phyloP scores from a whole-genome alignment of 805 yeast genomes.

The Diddensiella transvaalensis region DNA sequence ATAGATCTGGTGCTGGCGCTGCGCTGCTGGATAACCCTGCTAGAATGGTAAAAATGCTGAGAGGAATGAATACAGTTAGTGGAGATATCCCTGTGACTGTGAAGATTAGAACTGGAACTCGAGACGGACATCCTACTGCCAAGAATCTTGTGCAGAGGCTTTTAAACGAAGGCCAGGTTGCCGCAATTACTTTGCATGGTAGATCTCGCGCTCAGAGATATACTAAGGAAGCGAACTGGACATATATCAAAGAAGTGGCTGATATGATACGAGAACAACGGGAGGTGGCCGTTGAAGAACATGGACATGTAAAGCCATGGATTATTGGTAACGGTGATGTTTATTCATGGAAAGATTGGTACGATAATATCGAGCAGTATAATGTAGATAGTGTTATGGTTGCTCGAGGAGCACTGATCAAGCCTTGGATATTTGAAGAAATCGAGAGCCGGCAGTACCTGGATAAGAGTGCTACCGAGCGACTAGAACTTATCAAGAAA shows the following conservation, averaged over 20 bases:
- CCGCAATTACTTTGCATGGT: slow-evolving; percentile 92
- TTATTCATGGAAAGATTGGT: slow-evolving; percentile 84
- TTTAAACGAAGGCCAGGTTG: slow-evolving; percentile 74
- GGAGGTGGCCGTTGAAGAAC: slow-evolving; percentile 54
- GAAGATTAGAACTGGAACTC: slow-evolving; percentile 88
- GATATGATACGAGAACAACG: slow-evolving; percentile 55
- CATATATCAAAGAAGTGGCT: slow-evolving; percentile 74
- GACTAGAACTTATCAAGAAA: slow-evolving; percentile 67
- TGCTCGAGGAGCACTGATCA: slow-evolving; percentile 95
- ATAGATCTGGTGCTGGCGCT: slow-evolving; percentile 92
- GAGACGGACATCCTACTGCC: slow-evolving; percentile 87
- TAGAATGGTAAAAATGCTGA: slow-evolving; percentile 67
- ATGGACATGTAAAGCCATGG: slow-evolving; percentile 52
- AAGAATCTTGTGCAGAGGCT: slow-evolving; percentile 65
- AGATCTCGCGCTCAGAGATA: slow-evolving; percentile 95
- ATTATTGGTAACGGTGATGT: slow-evolving; percentile 95
- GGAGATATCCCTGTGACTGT: slow-evolving; percentile 92
- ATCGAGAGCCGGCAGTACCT: slow-evolving; percentile 82
- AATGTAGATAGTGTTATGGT: slow-evolving; percentile 94
- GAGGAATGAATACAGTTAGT: slow-evolving; percentile 83
- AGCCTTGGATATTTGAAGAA: slow-evolving; percentile 99
- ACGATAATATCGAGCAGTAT: slow-evolving; percentile 57
- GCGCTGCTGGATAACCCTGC: slow-evolving; percentile 90
- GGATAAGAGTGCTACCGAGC: slow-evolving; percentile 86
- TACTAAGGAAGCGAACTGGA: slow-evolving; percentile 90